Evolutionary conservation across 108 stramenopile species (phyloP).

Genomic region (Seminavis robusta): DNA sequence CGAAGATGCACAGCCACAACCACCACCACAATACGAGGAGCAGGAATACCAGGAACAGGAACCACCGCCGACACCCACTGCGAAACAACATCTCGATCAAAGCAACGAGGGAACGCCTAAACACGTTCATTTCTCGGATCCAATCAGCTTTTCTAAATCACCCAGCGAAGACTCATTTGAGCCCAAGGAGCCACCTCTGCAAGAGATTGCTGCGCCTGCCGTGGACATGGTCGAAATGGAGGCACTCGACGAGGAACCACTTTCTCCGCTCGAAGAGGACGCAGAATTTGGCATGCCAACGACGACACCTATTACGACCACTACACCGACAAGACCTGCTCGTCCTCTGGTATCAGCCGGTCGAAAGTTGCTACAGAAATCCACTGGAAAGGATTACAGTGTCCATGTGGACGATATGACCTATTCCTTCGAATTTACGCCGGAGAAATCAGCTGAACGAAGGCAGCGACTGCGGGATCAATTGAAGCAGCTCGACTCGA

Average conservation of each 20-base stretch:
- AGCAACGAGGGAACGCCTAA: too few relatives aligned
- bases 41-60: background rate
- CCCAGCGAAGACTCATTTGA: slow-evolving; percentile 2
- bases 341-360: slow-evolving; percentile 48
- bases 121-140: background rate
- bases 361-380: slow-evolving; percentile 35
- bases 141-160: slow-evolving; percentile 1
- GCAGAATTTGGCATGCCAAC: background rate
- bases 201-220: background rate
- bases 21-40: too few relatives aligned
- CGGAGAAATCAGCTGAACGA: slow-evolving; percentile 37
- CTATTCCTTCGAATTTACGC: slow-evolving; percentile 27
- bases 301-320: background rate
- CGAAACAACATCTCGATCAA: too few relatives aligned
- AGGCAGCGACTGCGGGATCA: slow-evolving; percentile 21
- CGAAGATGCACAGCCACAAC: too few relatives aligned
- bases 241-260: background rate
- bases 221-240: background rate
- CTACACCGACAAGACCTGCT: slow-evolving; percentile 18
- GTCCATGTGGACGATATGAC: slow-evolving; percentile 11
- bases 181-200: slow-evolving; percentile 4
- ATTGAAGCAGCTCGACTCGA: slow-evolving; percentile 3
- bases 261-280: background rate
- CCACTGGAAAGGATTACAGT: slow-evolving; percentile 3
- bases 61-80: background rate